Base-by-base conservation (phyloP, 805 yeast species). In the Teunomyces funiuensis region DNA sequence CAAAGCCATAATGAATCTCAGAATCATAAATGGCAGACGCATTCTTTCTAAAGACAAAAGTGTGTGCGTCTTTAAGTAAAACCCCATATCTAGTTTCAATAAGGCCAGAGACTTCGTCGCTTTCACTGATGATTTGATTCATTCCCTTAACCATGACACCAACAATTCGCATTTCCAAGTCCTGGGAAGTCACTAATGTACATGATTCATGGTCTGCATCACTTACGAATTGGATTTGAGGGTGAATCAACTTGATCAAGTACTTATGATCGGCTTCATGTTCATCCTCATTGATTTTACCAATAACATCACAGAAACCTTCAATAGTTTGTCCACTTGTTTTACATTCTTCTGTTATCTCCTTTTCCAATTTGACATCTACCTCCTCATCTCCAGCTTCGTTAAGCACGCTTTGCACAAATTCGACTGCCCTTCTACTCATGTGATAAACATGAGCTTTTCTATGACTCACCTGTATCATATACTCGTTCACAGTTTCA, bases 211-310 rank as follows among this genome's bases (percentile, higher is more conserved):
- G 69, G 36, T 73, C 77, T 14, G 62, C 60, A 10, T 71, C 73
- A 15, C 79, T 71, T 8, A 69, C 64, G 17, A 79, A 52, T 57
- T 90, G 97, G 36, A 89, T 78, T 59, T 91, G 97, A 0, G 97
- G 96, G 19, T 88, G 78, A 5, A 84, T 67, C 31, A 91, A 69
- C 44, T 81, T 81, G 22, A 90, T 71, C 46, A 82, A 66, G 55
- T 80, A 85, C 31, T 85, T 78, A 40, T 82, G 79, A 52, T 60
- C 71, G 42, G 65, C 53, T 58, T 77, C 76, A 28, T 73, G 69
- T 2, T 61, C 65, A 1, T 64, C 59, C 5, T 61, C 48, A 20
- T 39, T 30, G 26, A 88, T 58, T 23, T 77, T 80, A 11, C 69
- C 67, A 23, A 77, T 61, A 5, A 63, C 71, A 3, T 40, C 50